These are phyloP conservation scores for Tripterygium wilfordii DNA, from an alignment of 177 flowering plant genomes.

Conservation along the genomic window DNA sequence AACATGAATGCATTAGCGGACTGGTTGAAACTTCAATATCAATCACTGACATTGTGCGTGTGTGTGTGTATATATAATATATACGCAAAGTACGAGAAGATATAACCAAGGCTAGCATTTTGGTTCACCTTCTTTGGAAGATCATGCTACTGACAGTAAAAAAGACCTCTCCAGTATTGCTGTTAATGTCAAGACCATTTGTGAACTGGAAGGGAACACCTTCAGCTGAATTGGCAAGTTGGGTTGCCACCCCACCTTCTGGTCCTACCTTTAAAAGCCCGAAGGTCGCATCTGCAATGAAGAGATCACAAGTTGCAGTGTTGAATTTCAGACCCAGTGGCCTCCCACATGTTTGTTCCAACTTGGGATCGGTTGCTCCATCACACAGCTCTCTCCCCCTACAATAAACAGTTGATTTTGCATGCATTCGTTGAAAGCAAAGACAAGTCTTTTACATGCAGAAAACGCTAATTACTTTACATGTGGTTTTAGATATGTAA, in stretches of 20 bases:
- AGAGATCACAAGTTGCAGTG: conserved; percentile 26
- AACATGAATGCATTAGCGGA: no score
- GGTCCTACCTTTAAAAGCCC: conserved; percentile 28
- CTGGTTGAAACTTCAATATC: no score
- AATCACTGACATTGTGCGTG: no score
- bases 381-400: conserved; percentile 17
- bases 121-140: conserved; percentile 37
- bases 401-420: not conserved
- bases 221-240: conserved; percentile 18
- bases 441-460: no score
- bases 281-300: conserved; percentile 37
- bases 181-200: conserved; percentile 31
- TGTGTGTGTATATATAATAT: no score
- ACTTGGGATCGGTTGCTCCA: conserved; percentile 12
- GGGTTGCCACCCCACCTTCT: conserved; percentile 26
- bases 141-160: conserved; percentile 35
- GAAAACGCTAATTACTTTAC: no score
- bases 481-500: no score
- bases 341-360: conserved; percentile 31
- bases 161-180: conserved; percentile 21
- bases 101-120: not conserved
- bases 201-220: conserved; percentile 30
- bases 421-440: not conserved
- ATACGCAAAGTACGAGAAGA: no score
- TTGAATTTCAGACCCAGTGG: conserved; percentile 35